Conservation (phyloP, 306 rosid genomes). For the Parietaria judaica region DNA sequence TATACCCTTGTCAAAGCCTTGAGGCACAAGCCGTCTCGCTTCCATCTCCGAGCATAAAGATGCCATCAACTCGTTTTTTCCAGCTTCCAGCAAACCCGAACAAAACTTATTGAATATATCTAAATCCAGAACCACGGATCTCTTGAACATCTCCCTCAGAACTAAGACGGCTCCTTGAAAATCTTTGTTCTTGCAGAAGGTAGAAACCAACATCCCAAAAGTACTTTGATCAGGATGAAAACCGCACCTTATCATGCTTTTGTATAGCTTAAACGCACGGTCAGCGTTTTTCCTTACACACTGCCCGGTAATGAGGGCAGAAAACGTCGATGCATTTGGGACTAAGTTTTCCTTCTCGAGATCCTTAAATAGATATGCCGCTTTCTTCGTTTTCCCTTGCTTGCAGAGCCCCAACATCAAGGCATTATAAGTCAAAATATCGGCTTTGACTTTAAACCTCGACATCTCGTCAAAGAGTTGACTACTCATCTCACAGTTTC, state of each 20-base stretch:
- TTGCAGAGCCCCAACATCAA: constrained; percentile 81
- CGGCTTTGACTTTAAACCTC: constrained; percentile 43
- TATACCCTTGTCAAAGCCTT: constrained; percentile 31
- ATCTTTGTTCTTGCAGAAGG: constrained; percentile 56
- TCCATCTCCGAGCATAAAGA: constrained; percentile 30
- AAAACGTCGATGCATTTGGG: constrained; percentile 64
- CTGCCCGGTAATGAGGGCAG: constrained; percentile 65
- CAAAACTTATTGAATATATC: constrained; percentile 39
- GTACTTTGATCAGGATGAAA: constrained; percentile 46
- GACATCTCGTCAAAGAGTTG: constrained; percentile 68
- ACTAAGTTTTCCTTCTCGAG: constrained; percentile 52
- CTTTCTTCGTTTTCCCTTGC: constrained; percentile 76
- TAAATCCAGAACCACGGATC: constrained; percentile 41
- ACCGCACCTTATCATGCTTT: constrained; percentile 66
- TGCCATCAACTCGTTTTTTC: constrained; percentile 35
- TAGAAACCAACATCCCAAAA: constrained; percentile 40
- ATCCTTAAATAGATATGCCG: constrained; percentile 59
- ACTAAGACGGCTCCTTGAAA: constrained; percentile 64
- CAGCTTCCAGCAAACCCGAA: constrained; percentile 40
- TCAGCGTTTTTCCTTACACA: constrained; percentile 54
- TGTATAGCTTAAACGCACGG: constrained; percentile 54
- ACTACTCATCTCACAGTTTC: constrained; percentile 50
- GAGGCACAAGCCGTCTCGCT: constrained; percentile 18
- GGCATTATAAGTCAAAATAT: constrained; percentile 70
- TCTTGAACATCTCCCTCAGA: constrained; percentile 57